These are phyloP conservation scores for Plasmodium gonderi DNA, from an alignment of 169 alveolate genomes.

Conservation along the genomic window DNA sequence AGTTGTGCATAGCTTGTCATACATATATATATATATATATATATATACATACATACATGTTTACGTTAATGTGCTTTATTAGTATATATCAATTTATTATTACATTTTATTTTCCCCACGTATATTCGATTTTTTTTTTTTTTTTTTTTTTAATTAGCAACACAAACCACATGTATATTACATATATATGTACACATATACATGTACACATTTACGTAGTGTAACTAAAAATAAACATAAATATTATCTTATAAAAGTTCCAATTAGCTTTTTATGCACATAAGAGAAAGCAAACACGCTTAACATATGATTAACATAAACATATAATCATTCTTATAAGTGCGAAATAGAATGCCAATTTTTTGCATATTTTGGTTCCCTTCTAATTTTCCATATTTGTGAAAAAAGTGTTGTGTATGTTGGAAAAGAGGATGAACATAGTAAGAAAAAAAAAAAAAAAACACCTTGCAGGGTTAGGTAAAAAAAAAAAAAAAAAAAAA, in stretches of 20 bases:
- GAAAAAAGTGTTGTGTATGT: too few relatives aligned
- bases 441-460: not conserved
- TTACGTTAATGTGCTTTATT: not conserved
- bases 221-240: not conserved
- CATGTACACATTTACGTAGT: not conserved
- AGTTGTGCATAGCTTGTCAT: not conserved
- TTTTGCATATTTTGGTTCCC: too few relatives aligned
- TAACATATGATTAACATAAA: too few relatives aligned
- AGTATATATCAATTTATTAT: not conserved
- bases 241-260: not conserved
- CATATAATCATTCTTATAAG: too few relatives aligned
- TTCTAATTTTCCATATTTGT: too few relatives aligned
- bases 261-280: not conserved
- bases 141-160: not conserved
- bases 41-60: too few relatives aligned
- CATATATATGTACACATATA: conserved; percentile 1
- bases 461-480: not conserved
- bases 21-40: too few relatives aligned
- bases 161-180: not conserved
- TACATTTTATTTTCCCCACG: not conserved
- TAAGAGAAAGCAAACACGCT: not conserved
- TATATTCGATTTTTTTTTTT: not conserved
- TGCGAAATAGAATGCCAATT: too few relatives aligned
- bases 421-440: not conserved
- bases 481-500: not conserved